Evolutionary conservation across 495 filamentous ascomycete genomes (phyloP), one percentile per base, ranked within the genome.

Genomic region (Penicillium diatomitis): DNA sequence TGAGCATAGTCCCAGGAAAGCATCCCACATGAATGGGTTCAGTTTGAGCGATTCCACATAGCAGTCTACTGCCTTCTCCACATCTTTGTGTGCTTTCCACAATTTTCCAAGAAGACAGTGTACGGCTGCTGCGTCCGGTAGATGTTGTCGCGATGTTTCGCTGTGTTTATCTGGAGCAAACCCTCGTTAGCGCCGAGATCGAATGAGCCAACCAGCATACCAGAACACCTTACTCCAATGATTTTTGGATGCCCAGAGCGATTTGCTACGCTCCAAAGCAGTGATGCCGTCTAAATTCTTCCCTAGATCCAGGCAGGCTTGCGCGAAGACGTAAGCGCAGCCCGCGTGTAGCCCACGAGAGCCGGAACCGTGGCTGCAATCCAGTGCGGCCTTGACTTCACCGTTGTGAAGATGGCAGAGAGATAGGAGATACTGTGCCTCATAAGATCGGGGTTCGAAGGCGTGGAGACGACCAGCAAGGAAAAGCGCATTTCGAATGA

Each of bases 11-110:
- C 77, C 83, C 12, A 83, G 74, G 63, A 96, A 96, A 0, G 94
- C 94, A 72, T 98, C 92, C 92, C 94, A 97, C 80, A 95, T 90
- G 67, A 97, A 95, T 0, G 92, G 90, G 60, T 96, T 97, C 35
- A 83, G 61, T 64, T 90, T 95, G 44, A 97, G 70, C 6, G 92
- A 83, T 49, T 90, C 87, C 48, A 90, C 87, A 63, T 89, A 97
- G 60, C 79, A 86, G 42, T 86, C 77, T 8, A 89, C 78, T 32
- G 94, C 88, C 57, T 86, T 89, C 53, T 83, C 82, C 51, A 82
- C 74, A 63, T 96, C 86, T 44, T 85, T 82, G 58, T 90, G 80
- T 10, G 79, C 87, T 32, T 85, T 77, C 71, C 86, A 95, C 32
- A 98, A 72, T 69, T 95, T 95, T 3, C 88, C 92, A 9, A 91